Conservation (phyloP, 192 early-diverging fungal genomes). For the Thamnidium elegans region DNA sequence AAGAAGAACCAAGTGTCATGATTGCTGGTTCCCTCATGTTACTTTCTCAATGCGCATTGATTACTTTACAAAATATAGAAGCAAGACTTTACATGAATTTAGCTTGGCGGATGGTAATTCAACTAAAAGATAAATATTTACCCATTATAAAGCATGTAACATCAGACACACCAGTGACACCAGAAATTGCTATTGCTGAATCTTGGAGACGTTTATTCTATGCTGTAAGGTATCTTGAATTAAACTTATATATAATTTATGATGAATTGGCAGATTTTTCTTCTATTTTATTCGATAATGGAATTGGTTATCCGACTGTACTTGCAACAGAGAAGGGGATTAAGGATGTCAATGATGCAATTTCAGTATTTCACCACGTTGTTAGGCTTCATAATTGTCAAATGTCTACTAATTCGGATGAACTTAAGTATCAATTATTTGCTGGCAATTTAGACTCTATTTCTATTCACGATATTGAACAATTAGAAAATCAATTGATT, state of each 20-base stretch:
- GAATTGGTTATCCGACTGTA: conserved; percentile 16
- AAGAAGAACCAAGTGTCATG: conserved; percentile 4
- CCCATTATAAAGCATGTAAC: conserved; percentile 5
- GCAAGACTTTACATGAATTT: conserved; percentile 17
- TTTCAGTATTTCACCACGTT: conserved; percentile 16
- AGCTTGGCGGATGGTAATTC: conserved; percentile 19
- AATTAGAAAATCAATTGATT: conserved; percentile 16
- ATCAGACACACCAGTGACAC: not conserved
- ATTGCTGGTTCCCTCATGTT: conserved; percentile 8
- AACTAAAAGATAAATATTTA: conserved; percentile 16
- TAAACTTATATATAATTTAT: conserved; percentile 17
- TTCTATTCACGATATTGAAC: conserved; percentile 6
- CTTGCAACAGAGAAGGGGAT: conserved; percentile 9
- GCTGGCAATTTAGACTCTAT: conserved; percentile 15
- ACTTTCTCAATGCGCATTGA: conserved; percentile 10
- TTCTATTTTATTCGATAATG: conserved; percentile 10
- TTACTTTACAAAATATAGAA: conserved; percentile 11
- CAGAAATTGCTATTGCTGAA: conserved; percentile 7
- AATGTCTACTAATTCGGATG: conserved; percentile 8
- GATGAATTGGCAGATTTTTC: conserved; percentile 13
- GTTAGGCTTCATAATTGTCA: conserved; percentile 13
- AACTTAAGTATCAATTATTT: conserved; percentile 15
- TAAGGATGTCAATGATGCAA: conserved; percentile 16
- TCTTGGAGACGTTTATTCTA: conserved; percentile 23
- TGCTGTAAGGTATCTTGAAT: conserved; percentile 15